Conservation (phyloP, 768 basidiomycete genomes). For the Daedalea quercina region DNA sequence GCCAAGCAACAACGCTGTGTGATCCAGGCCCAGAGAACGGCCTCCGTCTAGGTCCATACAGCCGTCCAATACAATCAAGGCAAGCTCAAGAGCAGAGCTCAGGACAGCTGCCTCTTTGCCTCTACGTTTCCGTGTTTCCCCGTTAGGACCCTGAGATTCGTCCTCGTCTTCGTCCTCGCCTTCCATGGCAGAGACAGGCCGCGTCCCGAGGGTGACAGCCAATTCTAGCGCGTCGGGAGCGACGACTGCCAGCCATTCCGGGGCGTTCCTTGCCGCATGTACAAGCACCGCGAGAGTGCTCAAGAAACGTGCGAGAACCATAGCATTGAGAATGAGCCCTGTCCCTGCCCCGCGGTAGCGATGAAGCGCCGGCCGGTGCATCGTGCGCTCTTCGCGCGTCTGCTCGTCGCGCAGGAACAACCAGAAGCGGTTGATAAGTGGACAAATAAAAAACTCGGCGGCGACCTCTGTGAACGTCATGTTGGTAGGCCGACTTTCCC, state of each 20-base stretch:
- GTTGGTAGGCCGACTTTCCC: background rate
- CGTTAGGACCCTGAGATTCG: background rate
- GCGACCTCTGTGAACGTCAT: constrained; percentile 64
- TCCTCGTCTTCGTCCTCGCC: constrained; percentile 23
- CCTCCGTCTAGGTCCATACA: constrained; percentile 75
- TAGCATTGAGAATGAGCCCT: constrained; percentile 73
- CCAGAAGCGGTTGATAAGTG: constrained; percentile 94
- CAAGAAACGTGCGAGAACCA: constrained; percentile 72
- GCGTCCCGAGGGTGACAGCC: constrained; percentile 71
- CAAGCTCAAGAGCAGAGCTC: constrained; percentile 69
- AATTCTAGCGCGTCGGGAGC: constrained; percentile 82
- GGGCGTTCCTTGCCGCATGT: constrained; percentile 75
- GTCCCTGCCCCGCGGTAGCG: constrained; percentile 71
- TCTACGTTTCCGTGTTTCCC: constrained; percentile 10
- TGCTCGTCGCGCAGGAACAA: constrained; percentile 83
- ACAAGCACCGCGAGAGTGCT: constrained; percentile 72
- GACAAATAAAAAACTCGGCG: constrained; percentile 83
- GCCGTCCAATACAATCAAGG: constrained; percentile 69
- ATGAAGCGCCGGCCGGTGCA: constrained; percentile 42
- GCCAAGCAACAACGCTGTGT: constrained; percentile 62
- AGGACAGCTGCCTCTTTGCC: constrained; percentile 69
- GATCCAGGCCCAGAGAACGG: constrained; percentile 64
- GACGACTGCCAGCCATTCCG: constrained; percentile 74
- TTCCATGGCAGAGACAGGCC: constrained; percentile 43
- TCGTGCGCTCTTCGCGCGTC: constrained; percentile 64